phyloP scores from a whole-genome alignment of 108 stramenopile species.

The Poteriospumella lacustris region DNA sequence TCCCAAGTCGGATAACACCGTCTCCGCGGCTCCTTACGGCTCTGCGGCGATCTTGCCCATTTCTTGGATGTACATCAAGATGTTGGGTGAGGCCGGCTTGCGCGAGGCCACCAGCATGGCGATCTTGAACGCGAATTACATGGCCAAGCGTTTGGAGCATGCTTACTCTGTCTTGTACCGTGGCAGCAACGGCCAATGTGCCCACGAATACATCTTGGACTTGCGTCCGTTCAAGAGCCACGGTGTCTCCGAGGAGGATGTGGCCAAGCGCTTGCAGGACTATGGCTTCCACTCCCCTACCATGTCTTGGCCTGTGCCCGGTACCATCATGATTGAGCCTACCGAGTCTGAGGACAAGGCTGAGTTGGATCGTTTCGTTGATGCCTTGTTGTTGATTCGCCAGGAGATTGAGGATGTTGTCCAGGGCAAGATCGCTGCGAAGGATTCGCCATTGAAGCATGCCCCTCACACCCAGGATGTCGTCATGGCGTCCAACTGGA shows the following conservation, averaged over 20 bases:
- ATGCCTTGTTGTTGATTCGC: constrained; percentile 92
- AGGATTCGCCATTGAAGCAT: constrained; percentile 82
- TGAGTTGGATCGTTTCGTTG: constrained; percentile 92
- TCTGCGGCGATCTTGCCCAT: constrained; percentile 96
- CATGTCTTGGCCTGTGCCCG: constrained; percentile 98
- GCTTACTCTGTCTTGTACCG: constrained; percentile 80
- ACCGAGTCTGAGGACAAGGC: constrained; percentile 95
- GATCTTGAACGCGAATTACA: constrained; percentile 99
- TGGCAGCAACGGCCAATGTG: constrained; percentile 93
- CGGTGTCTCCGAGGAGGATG: constrained; percentile 91
- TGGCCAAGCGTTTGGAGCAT: constrained; percentile 83
- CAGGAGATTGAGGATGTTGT: constrained; percentile 93
- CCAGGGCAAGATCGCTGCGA: constrained; percentile 69
- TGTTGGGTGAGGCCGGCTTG: constrained; percentile 54
- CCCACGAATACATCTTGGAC: constrained; percentile 98
- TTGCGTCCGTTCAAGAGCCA: constrained; percentile 83
- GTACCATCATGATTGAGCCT: constrained; percentile 97
- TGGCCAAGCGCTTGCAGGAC: constrained; percentile 91
- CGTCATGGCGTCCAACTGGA: constrained; percentile 77
- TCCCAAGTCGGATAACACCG: constrained; percentile 64
- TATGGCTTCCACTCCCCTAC: constrained; percentile 98
- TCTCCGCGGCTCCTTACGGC: constrained; percentile 95
- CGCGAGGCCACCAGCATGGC: constrained; percentile 54
- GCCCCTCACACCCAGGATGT: constrained; percentile 92
- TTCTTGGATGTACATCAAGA: constrained; percentile 99